These are phyloP conservation scores for Chaetothyriales sp. DNA, from an alignment of 2,329 filamentous ascomycete species.

Conservation along the genomic window DNA sequence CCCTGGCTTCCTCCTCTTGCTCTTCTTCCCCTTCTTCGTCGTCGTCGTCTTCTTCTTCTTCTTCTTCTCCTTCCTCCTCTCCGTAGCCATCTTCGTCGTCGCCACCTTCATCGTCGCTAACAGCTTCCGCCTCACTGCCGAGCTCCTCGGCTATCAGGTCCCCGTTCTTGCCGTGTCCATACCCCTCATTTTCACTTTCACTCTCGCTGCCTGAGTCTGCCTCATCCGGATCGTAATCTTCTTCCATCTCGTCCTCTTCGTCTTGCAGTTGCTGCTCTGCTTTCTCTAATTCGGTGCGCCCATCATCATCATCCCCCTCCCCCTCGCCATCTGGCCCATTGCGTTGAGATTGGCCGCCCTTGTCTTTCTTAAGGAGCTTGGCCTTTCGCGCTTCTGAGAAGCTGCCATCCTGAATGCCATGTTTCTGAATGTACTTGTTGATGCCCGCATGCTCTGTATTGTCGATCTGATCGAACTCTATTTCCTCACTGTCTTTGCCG, in stretches of 20 bases:
- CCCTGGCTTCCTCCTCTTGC: constrained; percentile 3
- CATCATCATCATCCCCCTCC: constrained; percentile 31
- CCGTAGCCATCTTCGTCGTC: constrained; percentile 8
- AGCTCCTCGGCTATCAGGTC: constrained; percentile 30
- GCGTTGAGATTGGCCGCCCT: constrained; percentile 7
- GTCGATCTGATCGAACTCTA: constrained; percentile 54
- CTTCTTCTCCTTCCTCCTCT: constrained; percentile 6
- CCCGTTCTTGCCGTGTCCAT: constrained; percentile 19
- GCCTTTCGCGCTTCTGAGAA: constrained; percentile 47
- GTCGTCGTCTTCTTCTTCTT: constrained; percentile 5
- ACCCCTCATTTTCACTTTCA: constrained; percentile 27
- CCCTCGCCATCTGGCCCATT: constrained; percentile 10
- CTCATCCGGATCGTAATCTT: constrained; percentile 37
- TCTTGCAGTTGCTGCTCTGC: constrained; percentile 39
- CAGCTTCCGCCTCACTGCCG: constrained; percentile 32
- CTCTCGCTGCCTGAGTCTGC: constrained; percentile 34
- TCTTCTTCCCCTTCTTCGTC: constrained; percentile 5
- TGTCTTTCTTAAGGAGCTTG: constrained; percentile 44
- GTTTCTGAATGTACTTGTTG: constrained; percentile 47
- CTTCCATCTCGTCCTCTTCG: constrained; percentile 33
- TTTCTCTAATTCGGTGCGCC: constrained; percentile 45
- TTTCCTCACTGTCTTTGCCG: constrained; percentile 32
- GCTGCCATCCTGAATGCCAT: constrained; percentile 49
- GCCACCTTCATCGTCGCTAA: constrained; percentile 17
- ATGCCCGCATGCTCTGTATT: constrained; percentile 50